A percentile compares a stretch with the other conserved stretches of the same genome.
Conservation (phyloP, 352 stramenopile genomes). For the Pythium dissimile region DNA sequence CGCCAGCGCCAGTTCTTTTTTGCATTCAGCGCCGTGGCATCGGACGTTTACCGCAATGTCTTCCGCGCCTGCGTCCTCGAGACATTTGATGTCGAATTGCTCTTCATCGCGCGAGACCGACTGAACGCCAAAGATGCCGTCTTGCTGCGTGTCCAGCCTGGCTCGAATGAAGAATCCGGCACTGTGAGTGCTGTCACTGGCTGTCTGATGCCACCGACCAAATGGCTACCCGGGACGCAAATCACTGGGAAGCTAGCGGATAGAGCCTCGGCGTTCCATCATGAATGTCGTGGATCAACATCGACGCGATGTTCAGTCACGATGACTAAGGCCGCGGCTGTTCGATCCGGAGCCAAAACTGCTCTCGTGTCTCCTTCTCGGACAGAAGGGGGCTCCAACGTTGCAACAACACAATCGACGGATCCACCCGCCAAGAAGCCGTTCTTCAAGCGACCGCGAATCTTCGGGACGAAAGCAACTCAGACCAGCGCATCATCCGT, state of each 20-base stretch:
- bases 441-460: slow-evolving; percentile 28
- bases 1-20: slow-evolving; percentile 59
- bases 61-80: slow-evolving; percentile 54
- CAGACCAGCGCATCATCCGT: background rate
- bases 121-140: slow-evolving; percentile 41
- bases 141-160: slow-evolving; percentile 20
- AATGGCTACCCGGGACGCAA: slow-evolving; percentile 14
- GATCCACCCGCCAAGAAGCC: slow-evolving; percentile 4
- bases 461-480: slow-evolving; percentile 26
- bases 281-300: background rate
- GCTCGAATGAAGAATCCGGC: background rate
- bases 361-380: too few species aligned
- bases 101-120: slow-evolving; percentile 44
- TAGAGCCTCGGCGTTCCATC: slow-evolving; percentile 35
- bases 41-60: slow-evolving; percentile 47
- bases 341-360: background rate
- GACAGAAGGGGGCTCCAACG: too few species aligned
- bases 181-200: background rate
- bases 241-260: slow-evolving; percentile 29
- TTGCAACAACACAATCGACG: too few species aligned
- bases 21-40: slow-evolving; percentile 40
- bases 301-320: slow-evolving; percentile 6
- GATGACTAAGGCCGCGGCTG: slow-evolving; percentile 14
- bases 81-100: slow-evolving; percentile 38
- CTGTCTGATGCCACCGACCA: slow-evolving; percentile 21